Base-by-base conservation (phyloP, 495 filamentous ascomycete species). In the Lindgomyces ingoldianus region DNA sequence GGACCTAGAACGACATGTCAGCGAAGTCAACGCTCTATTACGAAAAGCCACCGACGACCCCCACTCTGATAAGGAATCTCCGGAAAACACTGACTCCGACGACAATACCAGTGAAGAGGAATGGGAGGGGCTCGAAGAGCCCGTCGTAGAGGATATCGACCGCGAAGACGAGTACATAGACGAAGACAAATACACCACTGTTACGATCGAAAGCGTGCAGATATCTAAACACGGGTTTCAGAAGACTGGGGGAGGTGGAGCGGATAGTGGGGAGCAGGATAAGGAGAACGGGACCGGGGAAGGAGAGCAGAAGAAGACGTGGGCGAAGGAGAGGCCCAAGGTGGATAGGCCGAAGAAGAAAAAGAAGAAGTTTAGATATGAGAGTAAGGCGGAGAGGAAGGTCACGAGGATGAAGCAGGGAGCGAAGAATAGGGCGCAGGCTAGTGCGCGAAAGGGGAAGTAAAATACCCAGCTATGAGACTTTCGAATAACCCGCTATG, bases 161-260 rank as follows among this genome's bases (percentile, higher is more conserved):
- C 85, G 88, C 67, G 91, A 97, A 70, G 93, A 93, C 56, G 92
- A 96, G 75, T 98, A 96, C 76, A 84, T 96, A 61, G 94, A 98
- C 76, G 94, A 98, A 74, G 93, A 96, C 71, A 89, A 88, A 74
- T 95, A 90, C 72, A 96, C 93, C 18, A 95, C 89, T 2, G 94
- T 98, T 27, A 96, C 91, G 0, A 85, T 98, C 0, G 91, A 96
- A 73, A 88, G 88, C n/a, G 91, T 98, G 72, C 89, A 88, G 69
- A 79, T 93, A 8, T 85, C 89, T 1, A 86, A 84, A 55, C 85
- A 90, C 61, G 89, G 87, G 6, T 71, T 93, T 14, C 74, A 84
- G 53, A 83, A 84, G 68, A 75, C 81, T 3, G 75, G 73, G 24
- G 76, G 75, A 16, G 77, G 75, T 16, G 81, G 81, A n/a, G 81